These are phyloP conservation scores for Fusarium sublunatum DNA, from an alignment of 2,329 filamentous ascomycete species.

Conservation along the genomic window DNA sequence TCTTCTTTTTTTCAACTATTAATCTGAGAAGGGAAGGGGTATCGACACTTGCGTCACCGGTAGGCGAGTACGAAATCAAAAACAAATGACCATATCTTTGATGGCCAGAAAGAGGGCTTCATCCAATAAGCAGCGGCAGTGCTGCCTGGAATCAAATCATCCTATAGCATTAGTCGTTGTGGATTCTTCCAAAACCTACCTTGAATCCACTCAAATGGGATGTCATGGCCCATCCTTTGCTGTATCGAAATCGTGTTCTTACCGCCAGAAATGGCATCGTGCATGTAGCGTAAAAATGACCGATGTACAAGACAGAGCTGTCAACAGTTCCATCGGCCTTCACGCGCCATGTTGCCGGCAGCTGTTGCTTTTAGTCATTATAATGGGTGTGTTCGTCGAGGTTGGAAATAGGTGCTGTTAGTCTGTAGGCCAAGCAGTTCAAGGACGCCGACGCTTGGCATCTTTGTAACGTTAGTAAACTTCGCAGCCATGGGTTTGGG, in stretches of 20 bases:
- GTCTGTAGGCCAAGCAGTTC: slow-evolving; percentile 29
- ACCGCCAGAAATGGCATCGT: slow-evolving; percentile 36
- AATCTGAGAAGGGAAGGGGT: slow-evolving; percentile 36
- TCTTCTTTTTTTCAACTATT: slow-evolving; percentile 25
- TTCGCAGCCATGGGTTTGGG: not conserved
- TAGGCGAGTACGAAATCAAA: slow-evolving; percentile 16
- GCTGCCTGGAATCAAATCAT: slow-evolving; percentile 15
- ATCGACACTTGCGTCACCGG: slow-evolving; percentile 41
- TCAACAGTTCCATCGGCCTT: not conserved
- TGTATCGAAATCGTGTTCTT: slow-evolving; percentile 34
- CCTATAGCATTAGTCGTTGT: slow-evolving; percentile 38
- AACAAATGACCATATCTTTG: slow-evolving; percentile 20
- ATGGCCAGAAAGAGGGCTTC: slow-evolving; percentile 3
- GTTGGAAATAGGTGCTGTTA: slow-evolving; percentile 31
- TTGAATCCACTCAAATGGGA: slow-evolving; percentile 2
- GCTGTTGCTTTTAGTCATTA: slow-evolving; percentile 19
- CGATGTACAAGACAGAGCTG: slow-evolving; percentile 2
- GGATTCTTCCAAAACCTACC: slow-evolving; percentile 32
- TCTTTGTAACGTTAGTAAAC: slow-evolving; percentile 54
- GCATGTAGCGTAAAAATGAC: slow-evolving; percentile 7
- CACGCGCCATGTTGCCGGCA: slow-evolving; percentile 15
- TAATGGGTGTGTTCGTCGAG: slow-evolving; percentile 13
- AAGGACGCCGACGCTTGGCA: slow-evolving; percentile 63
- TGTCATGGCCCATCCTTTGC: slow-evolving; percentile 6
- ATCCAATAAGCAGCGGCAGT: slow-evolving; percentile 5